A percentile compares a stretch with the other conserved stretches of the same genome.
phyloP scores from a whole-genome alignment of 2,329 filamentous ascomycete species.

The Esteya vermicola region DNA sequence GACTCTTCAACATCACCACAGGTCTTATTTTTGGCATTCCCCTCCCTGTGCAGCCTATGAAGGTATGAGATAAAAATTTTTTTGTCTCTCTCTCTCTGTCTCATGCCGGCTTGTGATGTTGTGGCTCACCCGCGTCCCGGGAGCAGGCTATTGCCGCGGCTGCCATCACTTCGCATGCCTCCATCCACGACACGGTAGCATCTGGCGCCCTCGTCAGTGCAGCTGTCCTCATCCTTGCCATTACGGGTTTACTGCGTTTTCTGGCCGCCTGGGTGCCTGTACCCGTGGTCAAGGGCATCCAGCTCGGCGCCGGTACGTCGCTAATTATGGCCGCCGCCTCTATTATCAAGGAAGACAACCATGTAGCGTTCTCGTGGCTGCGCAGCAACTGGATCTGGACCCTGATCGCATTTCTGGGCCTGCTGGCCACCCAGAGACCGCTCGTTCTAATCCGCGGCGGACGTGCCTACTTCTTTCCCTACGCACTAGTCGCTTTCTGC shows the following conservation, averaged over 20 bases:
- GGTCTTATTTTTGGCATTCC: slow-evolving; percentile 77
- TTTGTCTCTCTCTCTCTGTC: not conserved
- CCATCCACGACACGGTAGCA: slow-evolving; percentile 58
- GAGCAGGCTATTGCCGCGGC: slow-evolving; percentile 75
- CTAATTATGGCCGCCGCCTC: slow-evolving; percentile 68
- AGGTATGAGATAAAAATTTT: slow-evolving; percentile 25
- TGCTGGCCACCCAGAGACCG: slow-evolving; percentile 50
- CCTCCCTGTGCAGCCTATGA: slow-evolving; percentile 81
- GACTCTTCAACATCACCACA: slow-evolving; percentile 72
- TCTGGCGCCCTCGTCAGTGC: slow-evolving; percentile 68
- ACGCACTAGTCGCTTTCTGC: slow-evolving; percentile 59
- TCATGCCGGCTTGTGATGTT: too few relatives aligned
- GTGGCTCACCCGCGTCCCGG: slow-evolving; percentile 22
- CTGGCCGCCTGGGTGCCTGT: slow-evolving; percentile 64
- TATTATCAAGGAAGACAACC: too few relatives aligned
- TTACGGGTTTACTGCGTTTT: slow-evolving; percentile 64
- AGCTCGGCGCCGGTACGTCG: slow-evolving; percentile 78
- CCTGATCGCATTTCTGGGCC: slow-evolving; percentile 54
- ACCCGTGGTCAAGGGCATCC: slow-evolving; percentile 86
- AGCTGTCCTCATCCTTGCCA: slow-evolving; percentile 61
- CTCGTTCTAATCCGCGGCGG: not conserved
- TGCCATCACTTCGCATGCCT: slow-evolving; percentile 58
- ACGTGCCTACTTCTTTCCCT: slow-evolving; percentile 43
- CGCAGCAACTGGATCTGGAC: slow-evolving; percentile 69
- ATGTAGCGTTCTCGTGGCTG: too few relatives aligned